Percentiles rank a stretch among this genome's conserved stretches.
Conservation (phyloP, 2,329 filamentous ascomycete genomes). For the Fusarium cyanostomum region DNA sequence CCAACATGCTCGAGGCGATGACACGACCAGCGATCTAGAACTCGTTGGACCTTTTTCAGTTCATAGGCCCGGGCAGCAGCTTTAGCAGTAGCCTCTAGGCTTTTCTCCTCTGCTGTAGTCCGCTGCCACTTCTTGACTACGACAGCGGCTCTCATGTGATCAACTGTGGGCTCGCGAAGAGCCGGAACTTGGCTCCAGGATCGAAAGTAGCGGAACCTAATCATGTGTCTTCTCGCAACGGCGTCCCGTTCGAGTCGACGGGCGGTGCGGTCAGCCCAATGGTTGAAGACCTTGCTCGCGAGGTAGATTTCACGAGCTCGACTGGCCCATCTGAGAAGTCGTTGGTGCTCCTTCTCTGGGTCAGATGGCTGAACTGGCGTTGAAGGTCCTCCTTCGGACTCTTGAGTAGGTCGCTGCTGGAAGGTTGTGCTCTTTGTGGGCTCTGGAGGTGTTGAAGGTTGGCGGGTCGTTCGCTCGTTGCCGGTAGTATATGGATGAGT, state of each 20-base stretch:
- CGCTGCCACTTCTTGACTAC: slow-evolving; percentile 49
- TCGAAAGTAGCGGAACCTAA: slow-evolving; percentile 62
- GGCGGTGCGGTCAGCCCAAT: slow-evolving; percentile 72
- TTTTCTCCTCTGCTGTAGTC: slow-evolving; percentile 41
- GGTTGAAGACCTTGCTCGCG: slow-evolving; percentile 50
- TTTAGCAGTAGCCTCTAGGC: slow-evolving; percentile 40
- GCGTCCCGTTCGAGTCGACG: slow-evolving; percentile 73
- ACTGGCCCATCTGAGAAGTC: slow-evolving; percentile 60
- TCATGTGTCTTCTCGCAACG: slow-evolving; percentile 74
- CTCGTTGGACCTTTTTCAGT: slow-evolving; percentile 29
- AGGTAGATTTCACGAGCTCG: slow-evolving; percentile 73
- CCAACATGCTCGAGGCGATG: slow-evolving; percentile 35
- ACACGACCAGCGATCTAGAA: slow-evolving; percentile 44
- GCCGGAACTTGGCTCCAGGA: slow-evolving; percentile 49
- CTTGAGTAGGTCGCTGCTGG: slow-evolving; percentile 1
- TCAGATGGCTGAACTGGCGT: slow-evolving; percentile 15
- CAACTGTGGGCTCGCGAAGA: slow-evolving; percentile 42
- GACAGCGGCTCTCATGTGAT: slow-evolving; percentile 44
- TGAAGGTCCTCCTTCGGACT: slow-evolving; percentile 9
- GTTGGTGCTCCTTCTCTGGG: slow-evolving; percentile 29
- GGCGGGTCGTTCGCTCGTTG: slow-evolving; percentile 14
- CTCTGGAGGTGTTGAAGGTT: slow-evolving; percentile 12
- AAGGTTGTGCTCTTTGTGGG: not conserved
- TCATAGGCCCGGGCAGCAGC: slow-evolving; percentile 36
- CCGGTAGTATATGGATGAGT: slow-evolving; percentile 1